Evolutionary conservation across 257 asterid genomes (phyloP).

Genomic region (Solanum pinnatisectum): DNA sequence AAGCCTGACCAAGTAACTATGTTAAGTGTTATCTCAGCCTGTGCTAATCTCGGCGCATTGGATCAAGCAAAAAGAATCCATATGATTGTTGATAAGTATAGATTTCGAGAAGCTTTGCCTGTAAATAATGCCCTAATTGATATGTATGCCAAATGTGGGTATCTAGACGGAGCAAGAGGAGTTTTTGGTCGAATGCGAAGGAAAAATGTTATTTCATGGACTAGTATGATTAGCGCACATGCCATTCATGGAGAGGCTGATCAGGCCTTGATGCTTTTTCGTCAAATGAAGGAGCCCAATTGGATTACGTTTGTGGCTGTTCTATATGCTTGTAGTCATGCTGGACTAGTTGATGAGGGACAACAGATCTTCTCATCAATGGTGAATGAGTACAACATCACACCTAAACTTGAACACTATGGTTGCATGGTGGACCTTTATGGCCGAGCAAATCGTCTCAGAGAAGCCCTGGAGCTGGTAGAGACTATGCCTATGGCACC

Average conservation of each 20-base stretch:
- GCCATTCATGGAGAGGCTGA: constrained; percentile 60
- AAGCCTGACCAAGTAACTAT: constrained; percentile 71
- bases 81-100: constrained; percentile 27
- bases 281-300: constrained; percentile 57
- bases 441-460: constrained; percentile 53
- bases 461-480: constrained; percentile 45
- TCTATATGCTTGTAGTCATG: constrained; percentile 73
- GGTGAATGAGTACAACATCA: constrained; percentile 45
- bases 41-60: constrained; percentile 62
- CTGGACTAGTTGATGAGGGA: constrained; percentile 63
- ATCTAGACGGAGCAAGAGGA: constrained; percentile 43
- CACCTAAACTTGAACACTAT: constrained; percentile 59
- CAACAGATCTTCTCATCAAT: constrained; percentile 36
- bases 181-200: constrained; percentile 31
- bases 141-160: constrained; percentile 79
- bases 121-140: constrained; percentile 60
- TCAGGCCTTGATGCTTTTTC: constrained; percentile 37
- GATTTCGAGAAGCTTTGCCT: constrained; percentile 50
- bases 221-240: constrained; percentile 50
- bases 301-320: constrained; percentile 68
- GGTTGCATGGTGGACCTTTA: constrained; percentile 83
- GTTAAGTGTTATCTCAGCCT: constrained; percentile 65
- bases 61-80: constrained; percentile 45
- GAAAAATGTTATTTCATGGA: constrained; percentile 73
- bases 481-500: constrained; percentile 81